A percentile compares a stretch with the other conserved stretches of the same genome.
These are phyloP conservation scores for Filobasidium wieringae DNA, from an alignment of 768 basidiomycete genomes.

Conservation along the genomic window DNA sequence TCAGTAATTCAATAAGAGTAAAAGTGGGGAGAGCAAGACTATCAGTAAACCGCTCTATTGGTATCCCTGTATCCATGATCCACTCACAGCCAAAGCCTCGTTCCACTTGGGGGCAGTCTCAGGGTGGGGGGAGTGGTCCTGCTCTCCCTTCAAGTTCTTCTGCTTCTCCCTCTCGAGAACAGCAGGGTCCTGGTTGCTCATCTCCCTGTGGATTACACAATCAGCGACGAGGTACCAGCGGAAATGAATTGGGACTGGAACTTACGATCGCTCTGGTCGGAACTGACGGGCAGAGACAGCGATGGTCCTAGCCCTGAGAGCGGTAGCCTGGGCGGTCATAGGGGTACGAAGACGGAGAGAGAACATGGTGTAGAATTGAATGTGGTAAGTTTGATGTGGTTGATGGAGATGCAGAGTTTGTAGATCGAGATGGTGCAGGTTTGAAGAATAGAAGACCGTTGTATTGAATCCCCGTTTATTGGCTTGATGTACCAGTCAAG, in stretches of 20 bases:
- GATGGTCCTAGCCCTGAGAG: neutral
- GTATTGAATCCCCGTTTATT: too few relatives aligned
- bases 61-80: neutral
- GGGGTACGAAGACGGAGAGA: neutral
- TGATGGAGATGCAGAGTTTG: neutral
- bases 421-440: too few relatives aligned
- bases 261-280: neutral
- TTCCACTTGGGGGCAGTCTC: neutral
- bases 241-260: too few relatives aligned
- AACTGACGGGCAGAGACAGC: neutral
- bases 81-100: conserved; percentile 1
- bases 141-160: neutral
- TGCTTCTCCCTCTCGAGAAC: neutral
- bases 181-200: neutral
- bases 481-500: too few relatives aligned
- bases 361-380: neutral
- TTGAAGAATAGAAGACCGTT: too few relatives aligned
- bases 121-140: neutral
- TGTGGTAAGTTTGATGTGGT: neutral
- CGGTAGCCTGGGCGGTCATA: neutral
- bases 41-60: neutral
- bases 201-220: neutral
- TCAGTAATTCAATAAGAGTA: neutral
- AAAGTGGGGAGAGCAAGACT: neutral
- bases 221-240: too few relatives aligned